These are phyloP conservation scores for Ulota crispa DNA, from an alignment of 225 moss, liverwort and hornwort genomes.

Conservation along the genomic window DNA sequence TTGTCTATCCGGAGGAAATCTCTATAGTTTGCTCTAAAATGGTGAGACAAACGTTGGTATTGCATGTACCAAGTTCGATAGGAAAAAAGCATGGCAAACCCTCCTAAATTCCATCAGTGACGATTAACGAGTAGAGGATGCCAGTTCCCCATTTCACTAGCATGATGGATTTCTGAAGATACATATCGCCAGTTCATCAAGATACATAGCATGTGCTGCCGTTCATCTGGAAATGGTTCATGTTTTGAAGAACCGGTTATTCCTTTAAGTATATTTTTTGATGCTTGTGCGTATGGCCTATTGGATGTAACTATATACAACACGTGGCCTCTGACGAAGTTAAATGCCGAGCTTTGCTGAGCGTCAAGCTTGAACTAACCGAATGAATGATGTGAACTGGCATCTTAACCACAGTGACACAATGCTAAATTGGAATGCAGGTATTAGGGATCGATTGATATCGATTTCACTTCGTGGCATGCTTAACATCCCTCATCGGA, in stretches of 20 bases:
- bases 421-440: neutral
- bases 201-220: neutral
- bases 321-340: neutral
- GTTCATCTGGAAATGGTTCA: neutral
- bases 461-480: neutral
- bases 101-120: too few relatives aligned
- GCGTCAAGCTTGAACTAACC: neutral
- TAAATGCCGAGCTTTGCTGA: neutral
- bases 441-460: neutral
- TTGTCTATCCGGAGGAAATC: too few relatives aligned
- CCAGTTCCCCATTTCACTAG: too few relatives aligned
- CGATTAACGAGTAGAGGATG: too few relatives aligned
- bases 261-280: neutral
- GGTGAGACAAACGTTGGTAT: too few relatives aligned
- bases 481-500: neutral
- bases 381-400: neutral
- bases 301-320: neutral
- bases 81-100: too few relatives aligned
- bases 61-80: too few relatives aligned
- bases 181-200: neutral
- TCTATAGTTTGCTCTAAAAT: too few relatives aligned
- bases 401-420: neutral
- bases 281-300: neutral
- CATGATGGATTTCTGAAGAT: too few relatives aligned
- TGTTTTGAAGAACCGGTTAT: neutral